Conservation (phyloP, 2,329 filamentous ascomycete genomes). For the Lachnellula arida region DNA sequence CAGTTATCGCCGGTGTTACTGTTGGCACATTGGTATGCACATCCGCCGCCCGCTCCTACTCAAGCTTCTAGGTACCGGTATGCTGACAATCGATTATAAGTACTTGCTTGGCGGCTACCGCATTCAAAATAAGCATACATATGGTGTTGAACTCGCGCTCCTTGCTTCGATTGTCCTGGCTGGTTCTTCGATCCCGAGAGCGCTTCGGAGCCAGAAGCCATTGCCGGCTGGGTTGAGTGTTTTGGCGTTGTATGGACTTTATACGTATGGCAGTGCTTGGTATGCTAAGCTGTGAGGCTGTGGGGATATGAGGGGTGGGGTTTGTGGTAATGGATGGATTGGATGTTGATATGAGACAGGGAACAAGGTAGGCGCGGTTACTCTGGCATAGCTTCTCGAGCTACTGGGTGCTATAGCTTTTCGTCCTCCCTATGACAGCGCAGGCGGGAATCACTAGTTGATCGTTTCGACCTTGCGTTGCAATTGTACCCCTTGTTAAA, state of each 20-base stretch:
- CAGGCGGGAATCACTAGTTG: background rate
- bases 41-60: background rate
- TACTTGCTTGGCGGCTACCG: slow-evolving; percentile 77
- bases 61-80: background rate
- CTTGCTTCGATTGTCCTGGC: slow-evolving; percentile 81
- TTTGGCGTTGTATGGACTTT: slow-evolving; percentile 72
- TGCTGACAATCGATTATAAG: slow-evolving; percentile 2
- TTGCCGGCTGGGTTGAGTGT: slow-evolving; percentile 76
- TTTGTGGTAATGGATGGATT: background rate
- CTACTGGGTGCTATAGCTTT: background rate
- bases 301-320: slow-evolving; percentile 30
- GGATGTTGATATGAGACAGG: background rate
- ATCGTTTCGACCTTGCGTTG: background rate
- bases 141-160: slow-evolving; percentile 84
- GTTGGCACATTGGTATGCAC: slow-evolving; percentile 64
- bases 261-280: slow-evolving; percentile 72
- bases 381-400: background rate
- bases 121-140: slow-evolving; percentile 68
- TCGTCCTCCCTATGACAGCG: background rate
- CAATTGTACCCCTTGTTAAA: background rate
- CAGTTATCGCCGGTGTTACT: slow-evolving; percentile 75
- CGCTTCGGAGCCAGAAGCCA: slow-evolving; percentile 77
- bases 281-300: slow-evolving; percentile 32
- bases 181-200: slow-evolving; percentile 79
- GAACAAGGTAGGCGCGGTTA: background rate